Percentiles rank a stretch among this genome's conserved stretches.
These are phyloP conservation scores for Gigaspora rosea DNA, from an alignment of 192 early-diverging fungal species.

Conservation along the genomic window DNA sequence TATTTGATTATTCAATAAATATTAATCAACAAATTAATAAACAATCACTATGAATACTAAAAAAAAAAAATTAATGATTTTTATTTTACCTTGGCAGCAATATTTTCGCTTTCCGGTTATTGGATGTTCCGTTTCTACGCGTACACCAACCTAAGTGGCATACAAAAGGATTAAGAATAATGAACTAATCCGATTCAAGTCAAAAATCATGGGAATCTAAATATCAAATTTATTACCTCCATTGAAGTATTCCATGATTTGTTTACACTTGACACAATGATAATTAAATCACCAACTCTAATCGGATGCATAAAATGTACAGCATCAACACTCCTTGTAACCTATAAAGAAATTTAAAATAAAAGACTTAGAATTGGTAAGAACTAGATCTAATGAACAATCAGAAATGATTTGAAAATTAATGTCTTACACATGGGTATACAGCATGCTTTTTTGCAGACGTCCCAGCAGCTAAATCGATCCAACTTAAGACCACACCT, in stretches of 20 bases:
- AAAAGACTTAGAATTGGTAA: neutral
- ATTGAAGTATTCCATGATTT: slow-evolving; percentile 71
- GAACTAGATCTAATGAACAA: neutral
- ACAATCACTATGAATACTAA: neutral
- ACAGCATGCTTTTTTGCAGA: slow-evolving; percentile 64
- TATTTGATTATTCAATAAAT: neutral
- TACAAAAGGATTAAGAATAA: neutral
- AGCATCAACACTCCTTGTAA: slow-evolving; percentile 67
- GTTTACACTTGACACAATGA: slow-evolving; percentile 66
- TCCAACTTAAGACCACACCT: slow-evolving; percentile 63
- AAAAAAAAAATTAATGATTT: too few species aligned
- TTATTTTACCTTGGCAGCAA: slow-evolving; percentile 59
- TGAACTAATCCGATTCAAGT: neutral
- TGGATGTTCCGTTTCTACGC: slow-evolving; percentile 67
- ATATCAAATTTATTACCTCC: slow-evolving; percentile 43
- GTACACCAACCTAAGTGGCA: slow-evolving; percentile 51
- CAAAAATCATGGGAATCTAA: neutral
- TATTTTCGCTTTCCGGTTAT: slow-evolving; percentile 55
- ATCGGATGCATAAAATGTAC: slow-evolving; percentile 71
- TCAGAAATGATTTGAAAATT: neutral
- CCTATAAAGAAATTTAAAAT: slow-evolving; percentile 35
- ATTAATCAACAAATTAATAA: neutral
- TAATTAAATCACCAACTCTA: slow-evolving; percentile 62
- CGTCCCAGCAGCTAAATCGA: slow-evolving; percentile 66
- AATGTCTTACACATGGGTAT: slow-evolving; percentile 50